Evolutionary conservation across 2,329 filamentous ascomycete species (phyloP), one percentile per base, ranked within the genome.

Genomic region (Coleophoma eucalyptorum): DNA sequence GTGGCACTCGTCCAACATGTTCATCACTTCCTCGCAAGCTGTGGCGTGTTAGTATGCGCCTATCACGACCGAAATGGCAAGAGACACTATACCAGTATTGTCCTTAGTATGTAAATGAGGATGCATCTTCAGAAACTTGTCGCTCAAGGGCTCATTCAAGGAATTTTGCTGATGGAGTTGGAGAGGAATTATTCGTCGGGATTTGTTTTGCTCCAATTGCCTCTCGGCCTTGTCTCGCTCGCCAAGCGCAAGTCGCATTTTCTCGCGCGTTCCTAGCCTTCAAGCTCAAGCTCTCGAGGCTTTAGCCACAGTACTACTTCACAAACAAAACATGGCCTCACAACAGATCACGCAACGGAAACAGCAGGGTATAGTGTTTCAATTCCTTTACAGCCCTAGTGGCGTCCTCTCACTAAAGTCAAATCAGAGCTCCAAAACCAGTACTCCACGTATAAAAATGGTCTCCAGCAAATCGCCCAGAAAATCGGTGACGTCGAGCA

Each of bases 401-500:
- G 21, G 32, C 50, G 55, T 53, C 15, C 21, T 33, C 31, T 42
- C 18, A 43, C 45, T 37, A 21, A 26, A 26, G 26, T 26, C 26
- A 26, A 5, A 2, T 6, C 62, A 94, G 89, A 94, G 67, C 81
- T 94, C 59, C 89, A 94, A 72, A 73, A 78, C 46, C 87, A 89
- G 62, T 94, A 94, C 69, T 81, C 81, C 59, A 90, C 84, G 71
- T 93, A 83, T 72, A 88, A 87, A 67, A 85, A 81, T 61, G 84
- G 79, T 3, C 81, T 99, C 52, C 93, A 97, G 72, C 89, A 94
- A 66, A 84, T 99, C 63, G 94, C 94, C 31, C 87, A 91, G 65
- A 97, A 96, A 70, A 97, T 99, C 61, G 94, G 94, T 38, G 92
- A 97, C 66, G 92, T 99, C 50, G 94, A 99, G 74, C 90, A 96